Evolutionary conservation across 805 yeast species (phyloP).

Genomic region (Kluyveromyces starmeri): DNA sequence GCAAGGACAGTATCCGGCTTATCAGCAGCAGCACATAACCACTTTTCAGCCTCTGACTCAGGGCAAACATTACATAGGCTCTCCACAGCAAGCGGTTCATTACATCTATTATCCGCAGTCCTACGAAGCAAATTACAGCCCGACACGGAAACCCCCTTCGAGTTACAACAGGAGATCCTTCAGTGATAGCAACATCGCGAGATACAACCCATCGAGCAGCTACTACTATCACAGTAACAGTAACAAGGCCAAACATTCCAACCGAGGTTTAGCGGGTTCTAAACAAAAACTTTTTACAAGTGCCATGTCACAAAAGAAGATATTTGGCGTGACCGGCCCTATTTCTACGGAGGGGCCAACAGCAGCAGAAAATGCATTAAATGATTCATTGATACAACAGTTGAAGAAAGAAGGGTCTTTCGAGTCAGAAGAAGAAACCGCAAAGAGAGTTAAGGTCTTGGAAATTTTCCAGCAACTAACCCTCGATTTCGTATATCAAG

Average conservation of each 20-base stretch:
- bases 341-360: constrained; percentile 82
- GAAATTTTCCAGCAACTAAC: constrained; percentile 62
- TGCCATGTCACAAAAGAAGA: constrained; percentile 26
- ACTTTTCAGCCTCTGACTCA: no score
- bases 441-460: constrained; percentile 69
- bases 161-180: no score
- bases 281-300: neutral
- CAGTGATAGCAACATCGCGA: no score
- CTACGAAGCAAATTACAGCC: no score
- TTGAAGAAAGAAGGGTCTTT: constrained; percentile 78
- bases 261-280: neutral
- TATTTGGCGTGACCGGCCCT: constrained; percentile 41
- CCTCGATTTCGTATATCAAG: constrained; percentile 74
- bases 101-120: no score
- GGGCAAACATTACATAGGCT: no score
- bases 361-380: constrained; percentile 63
- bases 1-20: neutral
- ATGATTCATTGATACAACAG: constrained; percentile 70
- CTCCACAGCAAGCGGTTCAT: no score
- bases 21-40: neutral
- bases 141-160: no score
- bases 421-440: constrained; percentile 78
- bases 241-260: no score
- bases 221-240: no score
- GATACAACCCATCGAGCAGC: no score